phyloP scores from a whole-genome alignment of 495 filamentous ascomycete genomes.

The Penicillium taxi region DNA sequence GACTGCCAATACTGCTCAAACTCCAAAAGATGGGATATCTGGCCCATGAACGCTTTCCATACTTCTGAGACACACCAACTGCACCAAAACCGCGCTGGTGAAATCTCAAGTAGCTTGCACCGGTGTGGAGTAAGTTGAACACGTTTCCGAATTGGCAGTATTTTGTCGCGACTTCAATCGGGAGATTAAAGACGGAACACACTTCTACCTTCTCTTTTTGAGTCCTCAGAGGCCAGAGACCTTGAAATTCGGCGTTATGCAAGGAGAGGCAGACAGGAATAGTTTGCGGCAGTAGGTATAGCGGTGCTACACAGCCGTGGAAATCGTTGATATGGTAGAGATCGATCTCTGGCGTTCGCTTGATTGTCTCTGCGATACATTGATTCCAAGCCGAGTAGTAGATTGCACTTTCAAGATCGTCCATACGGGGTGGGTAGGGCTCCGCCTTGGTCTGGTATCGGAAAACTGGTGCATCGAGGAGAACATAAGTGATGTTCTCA shows the following conservation, averaged over 20 bases:
- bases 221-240: conserved; percentile 59
- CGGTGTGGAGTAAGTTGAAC: conserved; percentile 60
- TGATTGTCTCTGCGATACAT: background rate
- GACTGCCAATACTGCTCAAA: conserved; percentile 49
- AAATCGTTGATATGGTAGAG: conserved; percentile 68
- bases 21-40: conserved; percentile 65
- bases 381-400: background rate
- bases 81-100: conserved; percentile 60
- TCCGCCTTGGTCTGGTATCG: conserved; percentile 57
- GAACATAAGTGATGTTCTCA: conserved; percentile 61
- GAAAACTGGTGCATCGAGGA: conserved; percentile 61
- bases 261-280: conserved; percentile 52
- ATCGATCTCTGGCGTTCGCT: conserved; percentile 28
- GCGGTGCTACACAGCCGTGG: conserved; percentile 54
- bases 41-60: conserved; percentile 55
- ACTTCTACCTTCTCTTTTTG: conserved; percentile 52
- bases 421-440: conserved; percentile 57
- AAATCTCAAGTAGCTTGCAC: conserved; percentile 51
- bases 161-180: conserved; percentile 35
- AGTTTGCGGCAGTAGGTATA: conserved; percentile 50
- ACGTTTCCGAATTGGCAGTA: conserved; percentile 63
- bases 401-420: background rate
- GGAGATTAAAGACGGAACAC: conserved; percentile 54
- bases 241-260: conserved; percentile 65
- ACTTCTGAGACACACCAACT: conserved; percentile 57